Evolutionary conservation across 257 asterid genomes (phyloP).

Genomic region (Solanum piurae): DNA sequence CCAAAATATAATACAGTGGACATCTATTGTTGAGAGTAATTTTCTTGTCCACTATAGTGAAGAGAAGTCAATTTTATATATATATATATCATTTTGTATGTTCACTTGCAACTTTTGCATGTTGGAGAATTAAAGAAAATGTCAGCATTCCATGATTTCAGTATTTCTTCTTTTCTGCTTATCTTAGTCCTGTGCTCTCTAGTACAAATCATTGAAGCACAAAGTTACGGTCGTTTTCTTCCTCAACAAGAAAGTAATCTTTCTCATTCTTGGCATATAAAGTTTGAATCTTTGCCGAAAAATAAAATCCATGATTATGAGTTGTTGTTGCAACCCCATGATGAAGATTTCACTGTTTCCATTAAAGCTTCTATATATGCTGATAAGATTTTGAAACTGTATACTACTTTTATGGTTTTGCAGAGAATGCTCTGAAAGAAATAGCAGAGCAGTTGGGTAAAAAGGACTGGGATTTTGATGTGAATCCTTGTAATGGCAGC

Average conservation of each 20-base stretch:
- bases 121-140: neutral
- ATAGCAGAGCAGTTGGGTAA: slow-evolving; percentile 10
- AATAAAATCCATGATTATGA: neutral
- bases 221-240: neutral
- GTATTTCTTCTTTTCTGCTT: neutral
- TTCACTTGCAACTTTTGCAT: neutral
- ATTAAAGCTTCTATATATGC: too few relatives aligned
- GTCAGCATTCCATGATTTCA: neutral
- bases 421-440: slow-evolving; percentile 7
- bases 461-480: slow-evolving; percentile 12
- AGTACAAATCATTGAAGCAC: neutral
- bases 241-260: neutral
- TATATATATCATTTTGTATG: neutral
- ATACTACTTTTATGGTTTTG: neutral
- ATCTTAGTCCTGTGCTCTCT: neutral
- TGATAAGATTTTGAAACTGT: neutral
- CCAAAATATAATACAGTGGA: too few relatives aligned
- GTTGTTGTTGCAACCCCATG: neutral
- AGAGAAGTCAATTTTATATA: neutral
- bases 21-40: too few relatives aligned
- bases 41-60: too few relatives aligned
- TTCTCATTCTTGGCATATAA: neutral
- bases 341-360: too few relatives aligned
- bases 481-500: slow-evolving; percentile 3
- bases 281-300: neutral